Conservation (phyloP, 768 basidiomycete genomes). For the Leccinum olivaceopallidum region DNA sequence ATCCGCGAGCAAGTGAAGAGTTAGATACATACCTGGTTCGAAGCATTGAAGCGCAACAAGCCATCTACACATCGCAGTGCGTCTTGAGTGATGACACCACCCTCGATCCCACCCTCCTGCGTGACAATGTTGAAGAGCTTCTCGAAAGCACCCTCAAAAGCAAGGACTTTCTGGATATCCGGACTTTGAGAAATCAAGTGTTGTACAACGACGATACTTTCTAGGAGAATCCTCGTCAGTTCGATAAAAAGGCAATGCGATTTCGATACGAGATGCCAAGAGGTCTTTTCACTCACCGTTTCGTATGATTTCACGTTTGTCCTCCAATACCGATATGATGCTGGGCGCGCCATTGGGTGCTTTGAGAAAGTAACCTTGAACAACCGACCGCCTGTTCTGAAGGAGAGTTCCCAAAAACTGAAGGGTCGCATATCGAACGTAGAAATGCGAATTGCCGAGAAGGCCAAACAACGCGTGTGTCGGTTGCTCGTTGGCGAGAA, state of each 20-base stretch:
- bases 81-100: slow-evolving; percentile 82
- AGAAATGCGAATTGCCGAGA: slow-evolving; percentile 76
- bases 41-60: slow-evolving; percentile 89
- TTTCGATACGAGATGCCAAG: background rate
- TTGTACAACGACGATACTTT: slow-evolving; percentile 83
- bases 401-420: slow-evolving; percentile 81
- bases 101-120: slow-evolving; percentile 89
- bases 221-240: slow-evolving; percentile 40
- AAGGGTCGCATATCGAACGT: slow-evolving; percentile 80
- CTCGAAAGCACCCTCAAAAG: slow-evolving; percentile 97
- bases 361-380: slow-evolving; percentile 92
- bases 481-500: slow-evolving; percentile 71
- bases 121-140: slow-evolving; percentile 87
- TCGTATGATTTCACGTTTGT: slow-evolving; percentile 84
- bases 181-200: slow-evolving; percentile 80
- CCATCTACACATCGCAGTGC: slow-evolving; percentile 84
- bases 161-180: slow-evolving; percentile 95
- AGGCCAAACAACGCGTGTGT: slow-evolving; percentile 77
- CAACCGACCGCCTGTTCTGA: slow-evolving; percentile 74
- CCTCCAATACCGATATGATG: slow-evolving; percentile 74
- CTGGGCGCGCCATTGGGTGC: slow-evolving; percentile 75
- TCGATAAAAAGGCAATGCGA: background rate
- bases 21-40: slow-evolving; percentile 74
- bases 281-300: slow-evolving; percentile 58
- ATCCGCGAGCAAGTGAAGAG: background rate